Base-by-base conservation (phyloP, 2,329 filamentous ascomycete genomes). In the Hymenoscyphus albidus region DNA sequence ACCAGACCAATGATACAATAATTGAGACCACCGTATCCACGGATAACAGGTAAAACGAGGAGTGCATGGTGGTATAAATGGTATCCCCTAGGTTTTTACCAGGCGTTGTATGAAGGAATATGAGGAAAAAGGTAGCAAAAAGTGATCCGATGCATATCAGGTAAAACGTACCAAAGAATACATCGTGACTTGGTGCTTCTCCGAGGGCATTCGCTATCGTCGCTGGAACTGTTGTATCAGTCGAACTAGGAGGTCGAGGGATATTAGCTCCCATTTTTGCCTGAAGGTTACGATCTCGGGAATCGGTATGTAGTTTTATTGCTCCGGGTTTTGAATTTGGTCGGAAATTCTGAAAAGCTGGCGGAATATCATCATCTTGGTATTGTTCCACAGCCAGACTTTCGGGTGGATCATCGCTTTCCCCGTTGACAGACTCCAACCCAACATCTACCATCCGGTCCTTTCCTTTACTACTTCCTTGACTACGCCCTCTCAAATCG, bases 21-120 rank as follows among this genome's bases (percentile, higher is more conserved):
- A 97, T 81, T 0, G 95, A 90, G n/a, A 97, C 88, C 18, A 98
- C 77, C 0, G 95, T 98, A 77, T 98, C 96, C 61, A 95, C 87
- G 1, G 92, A 91, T 54, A 99, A 86, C 69, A 98, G 88, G 74
- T 95, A 89, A 73, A 96, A 95, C 0, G 93, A 97, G 60, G 88
- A 87, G 71, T 91, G 89, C 42, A 99, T 80, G 4, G 92, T 93
- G 14, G 90, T 92, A 77, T 99, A 99, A 65, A 99, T 92, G 1
- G 94, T 97, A 76, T 99, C 95, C 14, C 93, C 94, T 64, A 96
- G 85, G 0, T 90, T 90, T 62, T 82, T 82, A 62, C 80, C 80
- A 5, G 90, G 89, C 18, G 90, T 87, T 1, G 94, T 98, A 74
- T 98, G 92, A 51, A 99, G 83, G 81, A 91, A 96, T 31, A 97